Evolutionary conservation across 495 filamentous ascomycete species (phyloP).

Genomic region (Geoglossum glabrum): DNA sequence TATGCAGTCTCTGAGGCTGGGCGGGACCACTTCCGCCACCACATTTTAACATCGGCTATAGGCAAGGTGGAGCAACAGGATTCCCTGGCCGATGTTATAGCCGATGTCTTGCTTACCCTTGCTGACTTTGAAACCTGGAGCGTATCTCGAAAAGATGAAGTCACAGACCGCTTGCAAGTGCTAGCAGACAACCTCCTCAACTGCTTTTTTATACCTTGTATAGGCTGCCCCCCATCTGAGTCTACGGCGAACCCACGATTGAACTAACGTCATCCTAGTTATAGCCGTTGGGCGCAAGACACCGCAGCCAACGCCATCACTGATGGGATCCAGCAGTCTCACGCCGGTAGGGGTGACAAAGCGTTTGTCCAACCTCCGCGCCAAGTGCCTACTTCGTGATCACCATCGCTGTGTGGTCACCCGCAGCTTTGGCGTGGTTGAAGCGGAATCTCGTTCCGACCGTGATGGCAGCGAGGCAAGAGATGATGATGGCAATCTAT

Average conservation of each 20-base stretch:
- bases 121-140: neutral
- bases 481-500: neutral
- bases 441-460: slow-evolving; percentile 3
- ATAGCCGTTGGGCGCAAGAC: slow-evolving; percentile 10
- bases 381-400: slow-evolving; percentile 12
- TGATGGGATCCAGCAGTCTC: slow-evolving; percentile 4
- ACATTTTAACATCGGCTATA: neutral
- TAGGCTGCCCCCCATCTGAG: neutral
- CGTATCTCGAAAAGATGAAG: neutral
- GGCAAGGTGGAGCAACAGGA: neutral
- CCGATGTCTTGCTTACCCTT: neutral
- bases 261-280: slow-evolving; percentile 4
- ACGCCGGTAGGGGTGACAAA: slow-evolving; percentile 4
- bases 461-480: neutral
- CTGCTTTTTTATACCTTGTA: neutral
- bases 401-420: slow-evolving; percentile 13
- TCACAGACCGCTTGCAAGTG: neutral
- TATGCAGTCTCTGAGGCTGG: neutral
- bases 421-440: slow-evolving; percentile 11
- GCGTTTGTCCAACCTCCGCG: slow-evolving; percentile 11
- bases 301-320: slow-evolving; percentile 10
- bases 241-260: neutral
- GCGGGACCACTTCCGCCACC: neutral
- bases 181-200: neutral
- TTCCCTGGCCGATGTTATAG: neutral